Percentiles rank a stretch among this genome's conserved stretches.
Conservation (phyloP, 352 stramenopile species). For the Pythium brassicae region DNA sequence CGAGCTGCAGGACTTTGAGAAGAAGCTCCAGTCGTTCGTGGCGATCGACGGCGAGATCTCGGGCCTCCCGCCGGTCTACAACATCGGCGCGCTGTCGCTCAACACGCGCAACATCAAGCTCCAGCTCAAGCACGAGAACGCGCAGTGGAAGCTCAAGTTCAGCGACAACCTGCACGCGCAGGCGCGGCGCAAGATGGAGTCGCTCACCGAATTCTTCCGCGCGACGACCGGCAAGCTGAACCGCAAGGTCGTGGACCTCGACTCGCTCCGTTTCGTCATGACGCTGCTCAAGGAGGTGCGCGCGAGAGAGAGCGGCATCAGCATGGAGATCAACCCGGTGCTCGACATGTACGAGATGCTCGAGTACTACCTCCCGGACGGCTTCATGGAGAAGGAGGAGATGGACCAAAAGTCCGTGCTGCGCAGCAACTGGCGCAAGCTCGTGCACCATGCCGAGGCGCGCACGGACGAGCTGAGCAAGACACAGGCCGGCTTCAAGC, state of each 20-base stretch:
- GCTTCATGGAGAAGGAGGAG: slow-evolving; percentile 99
- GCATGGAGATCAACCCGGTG: slow-evolving; percentile 98
- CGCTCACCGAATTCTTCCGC: slow-evolving; percentile 96
- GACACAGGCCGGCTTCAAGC: slow-evolving; percentile 95
- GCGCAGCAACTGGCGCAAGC: slow-evolving; percentile 95
- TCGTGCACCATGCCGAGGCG: slow-evolving; percentile 93
- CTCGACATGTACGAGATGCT: slow-evolving; percentile 99
- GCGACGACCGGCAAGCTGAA: slow-evolving; percentile 91
- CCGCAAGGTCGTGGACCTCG: slow-evolving; percentile 94
- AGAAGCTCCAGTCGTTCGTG: slow-evolving; percentile 95
- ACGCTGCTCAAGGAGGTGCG: slow-evolving; percentile 96
- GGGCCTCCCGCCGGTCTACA: slow-evolving; percentile 82
- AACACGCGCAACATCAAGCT: slow-evolving; percentile 97
- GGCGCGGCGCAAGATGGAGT: slow-evolving; percentile 90
- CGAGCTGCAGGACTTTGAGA: slow-evolving; percentile 95
- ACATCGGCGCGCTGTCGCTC: slow-evolving; percentile 96
- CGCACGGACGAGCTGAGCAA: slow-evolving; percentile 95
- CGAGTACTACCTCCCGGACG: slow-evolving; percentile 90
- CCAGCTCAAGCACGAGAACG: slow-evolving; percentile 95
- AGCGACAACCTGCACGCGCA: slow-evolving; percentile 96
- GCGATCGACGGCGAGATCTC: slow-evolving; percentile 94
- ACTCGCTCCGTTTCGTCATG: slow-evolving; percentile 97
- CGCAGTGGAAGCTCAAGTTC: slow-evolving; percentile 97
- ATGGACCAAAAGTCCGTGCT: slow-evolving; percentile 99
- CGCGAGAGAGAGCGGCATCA: slow-evolving; percentile 96